Base-by-base conservation (phyloP, 345 rosid genomes). In the Acer negundo region DNA sequence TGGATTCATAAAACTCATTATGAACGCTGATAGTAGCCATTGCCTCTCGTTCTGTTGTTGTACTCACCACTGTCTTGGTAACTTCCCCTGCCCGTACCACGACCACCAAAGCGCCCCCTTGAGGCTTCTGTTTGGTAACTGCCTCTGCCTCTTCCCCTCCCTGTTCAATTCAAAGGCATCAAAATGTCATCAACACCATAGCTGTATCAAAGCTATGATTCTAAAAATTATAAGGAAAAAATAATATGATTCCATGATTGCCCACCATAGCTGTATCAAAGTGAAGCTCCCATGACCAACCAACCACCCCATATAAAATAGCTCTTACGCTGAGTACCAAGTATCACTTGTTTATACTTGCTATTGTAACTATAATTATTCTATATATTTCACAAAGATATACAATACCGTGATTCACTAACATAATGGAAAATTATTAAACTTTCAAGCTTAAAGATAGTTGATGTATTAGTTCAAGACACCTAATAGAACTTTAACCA, bases 91-190 rank as follows among this genome's bases (percentile, higher is more conserved):
- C 95, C 92, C 62, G 70, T 81, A 76, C 81, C 67, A 28, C 92
- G 97, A 23, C 84, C 81, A 74, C 91, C 85, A 65, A 85, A 85
- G 73, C 90, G 87, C 16, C 92, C 94, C 79, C 98, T 89, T 47
- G 91, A 77, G 53, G 91, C 82, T 59, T 96, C 99, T 9, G 86
- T 75, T 75, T 79, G 93, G 80, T 89, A 92, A 35, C 91, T 79
- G 0, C 93, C 89, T 65, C 99, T 81, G 75, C 99, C 94, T 20
- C 98, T 84, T 72, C 97, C 96, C 81, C 99, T 85, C 80, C 90
- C 90, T 83, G 83, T 73, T 81, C 81, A 78, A 59, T 65, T 42
- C 35, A 22, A 69, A 73, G 47, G 13, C 44, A 70, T 35, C 12
- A 62, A 10, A 55, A n/a, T 22, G 8, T 38, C 26, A 38, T 28